Conservation (phyloP, 2,329 filamentous ascomycete genomes). For the Juglanconis oblonga region DNA sequence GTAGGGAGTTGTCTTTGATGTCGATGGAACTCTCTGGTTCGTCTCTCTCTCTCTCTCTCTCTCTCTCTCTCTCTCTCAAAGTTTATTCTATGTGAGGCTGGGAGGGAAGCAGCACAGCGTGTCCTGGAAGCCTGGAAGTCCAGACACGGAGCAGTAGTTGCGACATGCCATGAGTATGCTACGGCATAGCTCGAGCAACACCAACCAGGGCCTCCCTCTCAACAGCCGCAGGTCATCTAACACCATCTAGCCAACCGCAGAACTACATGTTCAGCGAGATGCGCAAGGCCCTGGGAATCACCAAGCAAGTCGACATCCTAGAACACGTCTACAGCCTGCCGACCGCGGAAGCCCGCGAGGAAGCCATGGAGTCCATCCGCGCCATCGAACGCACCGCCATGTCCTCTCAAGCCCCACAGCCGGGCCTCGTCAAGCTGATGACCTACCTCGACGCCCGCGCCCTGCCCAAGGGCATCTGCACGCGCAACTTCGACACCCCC, state of each 20-base stretch:
- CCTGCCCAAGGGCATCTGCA: constrained; percentile 83
- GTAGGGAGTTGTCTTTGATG: constrained; percentile 76
- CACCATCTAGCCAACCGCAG: constrained; percentile 69
- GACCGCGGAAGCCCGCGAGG: constrained; percentile 49
- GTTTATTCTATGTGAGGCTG: too few species aligned
- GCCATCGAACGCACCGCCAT: constrained; percentile 80
- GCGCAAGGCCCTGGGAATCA: constrained; percentile 71
- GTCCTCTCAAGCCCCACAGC: constrained; percentile 74
- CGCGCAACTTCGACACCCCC: constrained; percentile 84
- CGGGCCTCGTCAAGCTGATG: constrained; percentile 77
- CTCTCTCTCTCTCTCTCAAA: not conserved
- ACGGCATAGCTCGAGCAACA: too few species aligned
- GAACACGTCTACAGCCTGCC: constrained; percentile 80
- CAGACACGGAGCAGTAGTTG: not conserved
- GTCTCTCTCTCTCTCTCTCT: constrained; percentile 29
- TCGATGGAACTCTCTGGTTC: constrained; percentile 92
- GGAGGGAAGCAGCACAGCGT: too few species aligned
- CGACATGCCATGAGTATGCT: too few species aligned
- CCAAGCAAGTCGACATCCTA: constrained; percentile 76
- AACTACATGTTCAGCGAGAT: constrained; percentile 95
- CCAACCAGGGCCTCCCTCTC: not conserved
- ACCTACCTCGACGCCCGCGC: constrained; percentile 67
- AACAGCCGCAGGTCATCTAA: not conserved
- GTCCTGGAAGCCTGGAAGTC: not conserved
- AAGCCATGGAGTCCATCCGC: constrained; percentile 71